Conservation (phyloP, 257 asterid species). For the Datura wrightii region DNA sequence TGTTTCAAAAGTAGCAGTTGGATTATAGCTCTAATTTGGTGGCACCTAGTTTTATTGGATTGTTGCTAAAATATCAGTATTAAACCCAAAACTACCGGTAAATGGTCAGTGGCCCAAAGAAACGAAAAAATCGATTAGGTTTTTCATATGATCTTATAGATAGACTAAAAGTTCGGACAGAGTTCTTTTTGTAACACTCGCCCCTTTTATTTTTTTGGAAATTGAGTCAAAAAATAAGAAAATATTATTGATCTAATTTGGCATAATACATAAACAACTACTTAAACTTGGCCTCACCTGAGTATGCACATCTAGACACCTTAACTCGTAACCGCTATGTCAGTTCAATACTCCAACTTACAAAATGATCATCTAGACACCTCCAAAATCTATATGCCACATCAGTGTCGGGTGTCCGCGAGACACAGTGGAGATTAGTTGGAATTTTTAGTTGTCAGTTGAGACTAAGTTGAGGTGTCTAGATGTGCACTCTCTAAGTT, state of each 20-base stretch:
- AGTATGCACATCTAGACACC: too few relatives aligned
- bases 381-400: too few relatives aligned
- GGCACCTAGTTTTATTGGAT: constrained; percentile 22
- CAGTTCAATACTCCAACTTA: too few relatives aligned
- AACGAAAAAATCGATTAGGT: not conserved
- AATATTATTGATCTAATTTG: constrained; percentile 17
- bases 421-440: too few relatives aligned
- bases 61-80: not conserved
- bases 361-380: too few relatives aligned
- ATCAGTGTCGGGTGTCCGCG: too few relatives aligned
- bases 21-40: constrained; percentile 31
- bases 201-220: not conserved
- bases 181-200: not conserved
- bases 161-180: not conserved
- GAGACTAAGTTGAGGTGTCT: too few relatives aligned
- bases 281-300: too few relatives aligned
- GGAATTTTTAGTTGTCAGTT: too few relatives aligned
- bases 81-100: not conserved
- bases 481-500: too few relatives aligned
- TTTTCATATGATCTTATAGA: constrained; percentile 15
- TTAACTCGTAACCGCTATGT: too few relatives aligned
- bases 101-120: not conserved
- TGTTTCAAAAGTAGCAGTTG: constrained; percentile 19
- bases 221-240: not conserved
- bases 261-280: too few relatives aligned